These are phyloP conservation scores for Colletotrichum sp. DNA, from an alignment of 2,329 filamentous ascomycete species.

Conservation along the genomic window DNA sequence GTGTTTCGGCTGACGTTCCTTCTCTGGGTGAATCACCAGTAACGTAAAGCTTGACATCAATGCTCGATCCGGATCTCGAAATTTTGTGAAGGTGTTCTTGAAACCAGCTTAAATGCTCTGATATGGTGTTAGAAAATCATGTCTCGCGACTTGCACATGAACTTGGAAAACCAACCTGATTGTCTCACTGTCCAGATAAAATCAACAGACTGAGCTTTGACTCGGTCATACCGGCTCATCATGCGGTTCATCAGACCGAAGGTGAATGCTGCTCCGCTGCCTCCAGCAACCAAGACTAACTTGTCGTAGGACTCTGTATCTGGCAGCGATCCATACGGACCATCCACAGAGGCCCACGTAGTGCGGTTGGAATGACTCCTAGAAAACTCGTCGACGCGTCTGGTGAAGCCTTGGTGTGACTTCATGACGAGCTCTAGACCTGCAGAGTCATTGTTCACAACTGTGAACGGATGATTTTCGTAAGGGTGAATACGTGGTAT, in stretches of 20 bases:
- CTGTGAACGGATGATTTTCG: conserved; percentile 62
- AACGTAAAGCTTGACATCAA: not conserved
- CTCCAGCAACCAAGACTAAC: conserved; percentile 25
- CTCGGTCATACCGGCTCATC: not conserved
- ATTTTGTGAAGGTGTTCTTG: not conserved
- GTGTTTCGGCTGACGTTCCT: accelerated
- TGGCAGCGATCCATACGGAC: conserved; percentile 57
- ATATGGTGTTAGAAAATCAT: not conserved
- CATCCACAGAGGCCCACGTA: conserved; percentile 53
- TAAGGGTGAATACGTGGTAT: conserved; percentile 53
- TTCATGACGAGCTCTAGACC: conserved; percentile 55
- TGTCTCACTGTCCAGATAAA: not conserved
- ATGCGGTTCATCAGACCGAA: conserved; percentile 22
- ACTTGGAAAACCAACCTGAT: not conserved
- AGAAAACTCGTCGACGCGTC: conserved; percentile 50
- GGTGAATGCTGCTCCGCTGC: conserved; percentile 28
- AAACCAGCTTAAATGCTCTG: not conserved
- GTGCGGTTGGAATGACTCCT: conserved; percentile 37
- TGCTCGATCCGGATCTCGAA: not conserved
- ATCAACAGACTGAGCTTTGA: not conserved
- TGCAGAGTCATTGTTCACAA: conserved; percentile 45
- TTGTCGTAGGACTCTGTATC: conserved; percentile 36
- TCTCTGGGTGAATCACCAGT: not conserved
- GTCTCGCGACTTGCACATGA: too few relatives aligned
- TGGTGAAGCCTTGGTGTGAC: conserved; percentile 56